Evolutionary conservation across 495 filamentous ascomycete genomes (phyloP).

Genomic region (Trichoderma orchidacearum): DNA sequence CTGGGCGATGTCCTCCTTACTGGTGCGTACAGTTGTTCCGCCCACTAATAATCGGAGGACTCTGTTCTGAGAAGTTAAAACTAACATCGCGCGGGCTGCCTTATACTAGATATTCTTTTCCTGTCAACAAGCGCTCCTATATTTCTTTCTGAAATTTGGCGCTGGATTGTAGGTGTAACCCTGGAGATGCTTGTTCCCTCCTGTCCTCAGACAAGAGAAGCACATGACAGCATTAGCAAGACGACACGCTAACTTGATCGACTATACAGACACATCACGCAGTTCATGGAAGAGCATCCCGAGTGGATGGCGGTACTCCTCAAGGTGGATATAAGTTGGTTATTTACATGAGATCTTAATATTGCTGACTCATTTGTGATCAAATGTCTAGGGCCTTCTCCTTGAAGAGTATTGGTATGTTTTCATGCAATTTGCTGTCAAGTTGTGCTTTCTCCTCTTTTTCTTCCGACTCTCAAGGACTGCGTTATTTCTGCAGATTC

Average conservation of each 20-base stretch:
- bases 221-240: not conserved
- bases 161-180: slow-evolving; percentile 21
- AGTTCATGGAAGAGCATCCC: slow-evolving; percentile 2
- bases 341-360: no score
- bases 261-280: slow-evolving; percentile 6
- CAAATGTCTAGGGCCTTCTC: slow-evolving; percentile 9
- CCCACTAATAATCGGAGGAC: no score
- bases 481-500: slow-evolving; percentile 16
- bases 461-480: slow-evolving; percentile 33
- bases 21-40: slow-evolving; percentile 16
- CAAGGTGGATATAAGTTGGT: not conserved
- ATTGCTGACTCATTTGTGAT: no score
- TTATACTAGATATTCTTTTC: slow-evolving; percentile 10
- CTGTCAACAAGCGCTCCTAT: slow-evolving; percentile 1
- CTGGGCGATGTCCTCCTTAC: slow-evolving; percentile 18
- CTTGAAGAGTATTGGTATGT: slow-evolving; percentile 21
- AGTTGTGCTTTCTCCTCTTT: slow-evolving; percentile 31
- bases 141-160: slow-evolving; percentile 12
- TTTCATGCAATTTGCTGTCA: slow-evolving; percentile 23
- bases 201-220: not conserved
- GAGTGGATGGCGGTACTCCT: not conserved
- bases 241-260: not conserved
- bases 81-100: no score
- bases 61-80: no score
- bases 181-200: slow-evolving; percentile 6